Percentiles rank a stretch among this genome's conserved stretches.
Conservation (phyloP, 352 stramenopile species). For the Phytophthora tentaculata region DNA sequence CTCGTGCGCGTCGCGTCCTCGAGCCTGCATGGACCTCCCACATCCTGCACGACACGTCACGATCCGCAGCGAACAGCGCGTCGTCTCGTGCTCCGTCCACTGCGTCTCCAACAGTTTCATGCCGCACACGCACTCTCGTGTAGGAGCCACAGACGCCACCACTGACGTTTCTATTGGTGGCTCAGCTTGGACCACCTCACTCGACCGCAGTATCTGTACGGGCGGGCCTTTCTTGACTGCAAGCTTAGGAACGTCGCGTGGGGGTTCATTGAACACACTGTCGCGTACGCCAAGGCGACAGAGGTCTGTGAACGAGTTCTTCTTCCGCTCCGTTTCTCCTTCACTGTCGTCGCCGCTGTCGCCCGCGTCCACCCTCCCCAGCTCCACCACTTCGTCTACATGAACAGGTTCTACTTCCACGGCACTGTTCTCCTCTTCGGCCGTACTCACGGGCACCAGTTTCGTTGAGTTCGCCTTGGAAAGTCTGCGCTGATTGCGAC, state of each 20-base stretch:
- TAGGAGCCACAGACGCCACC: slow-evolving; percentile 7
- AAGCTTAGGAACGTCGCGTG: slow-evolving; percentile 38
- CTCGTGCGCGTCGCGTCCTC: slow-evolving; percentile 67
- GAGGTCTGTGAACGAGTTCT: slow-evolving; percentile 49
- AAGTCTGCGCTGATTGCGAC: slow-evolving; percentile 14
- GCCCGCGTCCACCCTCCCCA: slow-evolving; percentile 15
- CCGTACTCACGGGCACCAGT: slow-evolving; percentile 34
- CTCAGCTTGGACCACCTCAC: not conserved
- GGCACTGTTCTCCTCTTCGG: slow-evolving; percentile 8
- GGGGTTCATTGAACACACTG: slow-evolving; percentile 18
- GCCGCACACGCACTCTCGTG: slow-evolving; percentile 52
- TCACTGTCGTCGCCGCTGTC: slow-evolving; percentile 24
- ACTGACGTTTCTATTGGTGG: not conserved
- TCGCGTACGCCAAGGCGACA: slow-evolving; percentile 24
- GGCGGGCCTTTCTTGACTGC: slow-evolving; percentile 55
- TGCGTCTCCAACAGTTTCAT: slow-evolving; percentile 35
- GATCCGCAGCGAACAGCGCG: slow-evolving; percentile 46
- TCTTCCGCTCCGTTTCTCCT: slow-evolving; percentile 2
- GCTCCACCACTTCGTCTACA: slow-evolving; percentile 16
- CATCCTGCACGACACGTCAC: slow-evolving; percentile 63
- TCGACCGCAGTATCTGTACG: slow-evolving; percentile 30
- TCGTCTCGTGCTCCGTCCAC: slow-evolving; percentile 40
- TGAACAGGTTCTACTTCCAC: slow-evolving; percentile 3
- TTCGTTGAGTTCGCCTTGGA: slow-evolving; percentile 31
- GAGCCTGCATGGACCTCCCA: slow-evolving; percentile 51